These are phyloP conservation scores for Harrya chromipes DNA, from an alignment of 768 basidiomycete genomes.

Conservation along the genomic window DNA sequence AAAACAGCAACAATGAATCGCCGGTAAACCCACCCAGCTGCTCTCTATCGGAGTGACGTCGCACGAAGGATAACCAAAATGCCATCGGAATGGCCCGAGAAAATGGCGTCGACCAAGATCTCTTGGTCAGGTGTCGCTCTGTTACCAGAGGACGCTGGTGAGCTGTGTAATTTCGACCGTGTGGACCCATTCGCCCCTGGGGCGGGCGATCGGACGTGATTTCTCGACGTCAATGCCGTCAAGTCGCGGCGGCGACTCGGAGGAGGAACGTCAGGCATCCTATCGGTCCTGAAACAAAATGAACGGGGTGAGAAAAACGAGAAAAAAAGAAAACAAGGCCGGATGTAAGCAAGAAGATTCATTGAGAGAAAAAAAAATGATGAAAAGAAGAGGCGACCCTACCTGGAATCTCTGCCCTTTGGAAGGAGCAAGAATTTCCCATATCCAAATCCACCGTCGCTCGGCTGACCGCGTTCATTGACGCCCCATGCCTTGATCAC, in stretches of 20 bases:
- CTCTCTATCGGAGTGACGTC: constrained; percentile 26
- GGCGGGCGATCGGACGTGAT: constrained; percentile 10
- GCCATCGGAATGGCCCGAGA: constrained; percentile 83
- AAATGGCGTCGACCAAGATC: constrained; percentile 72
- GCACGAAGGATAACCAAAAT: constrained; percentile 74
- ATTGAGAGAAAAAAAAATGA: neutral
- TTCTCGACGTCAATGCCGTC: constrained; percentile 14
- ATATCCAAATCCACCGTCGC: constrained; percentile 83
- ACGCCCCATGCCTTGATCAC: constrained; percentile 82
- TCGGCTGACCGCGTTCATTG: constrained; percentile 79
- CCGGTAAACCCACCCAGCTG: neutral
- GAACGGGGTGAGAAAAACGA: constrained; percentile 1
- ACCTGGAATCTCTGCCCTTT: constrained; percentile 62
- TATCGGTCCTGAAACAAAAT: constrained; percentile 20
- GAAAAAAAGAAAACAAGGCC: neutral
- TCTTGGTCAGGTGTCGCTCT: constrained; percentile 24
- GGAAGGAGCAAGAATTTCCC: constrained; percentile 60
- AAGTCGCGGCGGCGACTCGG: constrained; percentile 32
- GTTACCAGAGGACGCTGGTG: neutral
- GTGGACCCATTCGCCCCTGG: neutral
- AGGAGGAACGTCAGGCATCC: constrained; percentile 24
- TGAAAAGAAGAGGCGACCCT: constrained; percentile 1
- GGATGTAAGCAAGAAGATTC: neutral
- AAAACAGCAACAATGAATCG: neutral
- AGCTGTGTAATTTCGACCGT: constrained; percentile 10